These are phyloP conservation scores for Suillus weaverae DNA, from an alignment of 768 basidiomycete species.

Conservation along the genomic window DNA sequence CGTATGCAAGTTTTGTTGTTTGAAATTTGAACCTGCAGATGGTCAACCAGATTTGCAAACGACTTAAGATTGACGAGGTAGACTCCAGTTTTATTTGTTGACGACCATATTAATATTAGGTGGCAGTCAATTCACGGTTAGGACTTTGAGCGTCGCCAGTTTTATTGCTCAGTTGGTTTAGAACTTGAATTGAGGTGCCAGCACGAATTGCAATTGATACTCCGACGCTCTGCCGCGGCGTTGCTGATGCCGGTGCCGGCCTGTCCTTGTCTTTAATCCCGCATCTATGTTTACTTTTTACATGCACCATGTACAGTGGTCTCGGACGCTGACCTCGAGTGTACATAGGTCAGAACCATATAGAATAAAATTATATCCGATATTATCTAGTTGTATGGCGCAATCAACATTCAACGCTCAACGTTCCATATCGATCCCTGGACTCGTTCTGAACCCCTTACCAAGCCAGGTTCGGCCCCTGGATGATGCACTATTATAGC, in stretches of 20 bases:
- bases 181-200: too few relatives aligned
- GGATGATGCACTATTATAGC: background rate
- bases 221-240: background rate
- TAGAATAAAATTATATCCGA: background rate
- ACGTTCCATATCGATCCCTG: background rate
- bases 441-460: background rate
- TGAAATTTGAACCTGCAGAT: background rate
- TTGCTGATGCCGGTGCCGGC: background rate
- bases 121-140: background rate
- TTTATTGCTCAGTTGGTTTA: background rate
- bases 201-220: background rate
- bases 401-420: background rate
- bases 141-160: background rate
- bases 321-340: background rate
- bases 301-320: background rate
- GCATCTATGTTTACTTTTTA: background rate
- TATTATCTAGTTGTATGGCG: background rate
- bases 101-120: too few relatives aligned
- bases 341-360: background rate
- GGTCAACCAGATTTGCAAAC: background rate
- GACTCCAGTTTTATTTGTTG: background rate
- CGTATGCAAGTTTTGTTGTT: background rate
- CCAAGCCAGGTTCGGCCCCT: background rate
- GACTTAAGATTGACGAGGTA: background rate
- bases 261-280: background rate